Evolutionary conservation across 2,329 filamentous ascomycete genomes (phyloP).

Genomic region (Botryotinia convoluta): DNA sequence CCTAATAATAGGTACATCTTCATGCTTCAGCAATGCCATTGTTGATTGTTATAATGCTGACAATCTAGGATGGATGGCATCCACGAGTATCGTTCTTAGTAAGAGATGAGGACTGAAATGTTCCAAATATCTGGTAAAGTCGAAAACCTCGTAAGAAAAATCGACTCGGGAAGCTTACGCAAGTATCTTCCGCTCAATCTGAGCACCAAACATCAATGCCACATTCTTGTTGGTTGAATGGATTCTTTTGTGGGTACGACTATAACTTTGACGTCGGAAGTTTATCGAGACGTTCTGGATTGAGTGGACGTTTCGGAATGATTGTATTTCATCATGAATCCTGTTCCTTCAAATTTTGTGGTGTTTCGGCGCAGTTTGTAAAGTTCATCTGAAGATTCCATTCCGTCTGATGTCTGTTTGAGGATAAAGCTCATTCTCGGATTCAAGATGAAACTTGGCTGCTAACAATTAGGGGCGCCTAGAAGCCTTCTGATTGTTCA

Average conservation of each 20-base stretch:
- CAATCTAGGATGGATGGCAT: not conserved
- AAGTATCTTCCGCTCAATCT: constrained; percentile 2
- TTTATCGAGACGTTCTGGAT: not conserved
- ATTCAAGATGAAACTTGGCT: not conserved
- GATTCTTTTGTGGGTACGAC: not conserved
- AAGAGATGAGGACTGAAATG: not conserved
- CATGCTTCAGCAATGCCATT: constrained; percentile 2
- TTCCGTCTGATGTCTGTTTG: not conserved
- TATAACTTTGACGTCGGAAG: not conserved
- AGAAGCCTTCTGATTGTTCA: not conserved
- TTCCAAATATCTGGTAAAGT: not conserved
- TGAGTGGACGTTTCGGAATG: not conserved
- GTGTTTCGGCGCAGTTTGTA: not conserved
- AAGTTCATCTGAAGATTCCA: not conserved
- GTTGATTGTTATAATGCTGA: not conserved
- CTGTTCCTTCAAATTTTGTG: not conserved
- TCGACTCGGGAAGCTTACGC: not conserved
- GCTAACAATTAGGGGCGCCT: not conserved
- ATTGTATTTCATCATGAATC: not conserved
- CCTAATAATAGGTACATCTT: constrained; percentile 16
- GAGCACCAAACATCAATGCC: constrained; percentile 8
- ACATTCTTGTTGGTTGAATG: not conserved
- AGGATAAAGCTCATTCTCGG: not conserved
- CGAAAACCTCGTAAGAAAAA: not conserved
- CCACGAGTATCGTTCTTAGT: not conserved